Evolutionary conservation across 225 moss, liverwort and hornwort genomes (phyloP).

Genomic region (Marchantia polymorpha): DNA sequence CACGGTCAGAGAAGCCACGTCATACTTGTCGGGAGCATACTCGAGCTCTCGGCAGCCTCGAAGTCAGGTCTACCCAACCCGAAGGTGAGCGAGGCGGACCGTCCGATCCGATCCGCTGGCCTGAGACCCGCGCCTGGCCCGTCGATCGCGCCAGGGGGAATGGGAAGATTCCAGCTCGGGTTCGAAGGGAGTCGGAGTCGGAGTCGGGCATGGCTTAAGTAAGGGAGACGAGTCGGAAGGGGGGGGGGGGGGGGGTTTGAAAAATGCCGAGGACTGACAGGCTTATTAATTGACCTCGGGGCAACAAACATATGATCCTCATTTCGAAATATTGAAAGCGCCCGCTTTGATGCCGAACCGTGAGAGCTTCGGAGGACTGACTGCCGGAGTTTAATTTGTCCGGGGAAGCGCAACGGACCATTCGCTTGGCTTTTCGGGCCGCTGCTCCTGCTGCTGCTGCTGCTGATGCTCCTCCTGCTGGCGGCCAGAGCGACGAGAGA

Average conservation of each 20-base stretch:
- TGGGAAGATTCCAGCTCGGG: too few relatives aligned
- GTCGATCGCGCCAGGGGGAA: too few relatives aligned
- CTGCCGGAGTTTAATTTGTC: not conserved
- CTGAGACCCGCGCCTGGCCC: too few relatives aligned
- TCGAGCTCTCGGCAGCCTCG: not conserved
- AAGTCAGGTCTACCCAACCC: too few relatives aligned
- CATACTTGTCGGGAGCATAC: not conserved
- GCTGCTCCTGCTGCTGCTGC: not conserved
- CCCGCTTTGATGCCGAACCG: not conserved
- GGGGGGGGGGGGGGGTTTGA: not conserved
- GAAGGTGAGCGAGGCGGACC: too few relatives aligned
- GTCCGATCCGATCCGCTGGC: too few relatives aligned
- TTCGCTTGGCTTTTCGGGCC: not conserved
- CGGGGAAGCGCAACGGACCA: conserved; percentile 15
- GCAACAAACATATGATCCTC: not conserved
- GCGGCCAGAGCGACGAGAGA: not conserved
- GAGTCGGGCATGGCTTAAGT: too few relatives aligned
- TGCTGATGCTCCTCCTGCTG: not conserved
- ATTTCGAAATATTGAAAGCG: not conserved
- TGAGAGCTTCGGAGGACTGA: not conserved
- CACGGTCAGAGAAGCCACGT: not conserved
- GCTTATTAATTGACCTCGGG: not conserved
- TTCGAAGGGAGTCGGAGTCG: too few relatives aligned
- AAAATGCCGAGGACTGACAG: not conserved
- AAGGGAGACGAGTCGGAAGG: too few relatives aligned